These are phyloP conservation scores for Colletotrichum zoysiae DNA, from an alignment of 2,329 filamentous ascomycete genomes.

Conservation along the genomic window DNA sequence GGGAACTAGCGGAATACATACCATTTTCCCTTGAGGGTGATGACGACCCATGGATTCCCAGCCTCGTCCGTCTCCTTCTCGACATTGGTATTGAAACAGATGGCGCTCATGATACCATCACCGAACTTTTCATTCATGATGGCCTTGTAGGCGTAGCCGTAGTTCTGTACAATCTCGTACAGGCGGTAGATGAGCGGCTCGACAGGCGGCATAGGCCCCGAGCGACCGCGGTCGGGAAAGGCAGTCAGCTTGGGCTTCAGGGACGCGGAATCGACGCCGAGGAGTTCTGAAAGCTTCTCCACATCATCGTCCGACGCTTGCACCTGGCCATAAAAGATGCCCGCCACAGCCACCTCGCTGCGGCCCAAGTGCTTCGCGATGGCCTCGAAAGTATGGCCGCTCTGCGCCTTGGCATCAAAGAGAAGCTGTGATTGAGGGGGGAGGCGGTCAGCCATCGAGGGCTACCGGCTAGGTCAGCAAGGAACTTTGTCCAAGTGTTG, in stretches of 20 bases:
- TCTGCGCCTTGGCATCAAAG: slow-evolving; percentile 83
- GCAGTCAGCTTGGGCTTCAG: slow-evolving; percentile 75
- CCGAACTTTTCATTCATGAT: slow-evolving; percentile 95
- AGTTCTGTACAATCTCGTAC: slow-evolving; percentile 97
- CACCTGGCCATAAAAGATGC: slow-evolving; percentile 91
- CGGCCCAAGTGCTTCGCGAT: slow-evolving; percentile 81
- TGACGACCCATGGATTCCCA: slow-evolving; percentile 85
- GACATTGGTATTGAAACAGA: slow-evolving; percentile 89
- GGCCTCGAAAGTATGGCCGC: slow-evolving; percentile 81
- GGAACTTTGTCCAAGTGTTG: background rate
- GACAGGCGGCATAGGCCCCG: slow-evolving; percentile 84
- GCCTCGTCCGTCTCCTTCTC: slow-evolving; percentile 93
- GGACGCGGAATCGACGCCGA: slow-evolving; percentile 68
- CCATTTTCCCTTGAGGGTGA: slow-evolving; percentile 88
- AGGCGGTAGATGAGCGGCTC: slow-evolving; percentile 91
- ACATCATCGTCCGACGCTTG: slow-evolving; percentile 78
- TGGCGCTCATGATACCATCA: slow-evolving; percentile 97
- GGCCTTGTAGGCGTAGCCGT: slow-evolving; percentile 96
- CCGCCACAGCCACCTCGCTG: slow-evolving; percentile 86
- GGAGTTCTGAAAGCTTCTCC: slow-evolving; percentile 73
- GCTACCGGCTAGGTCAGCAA: slow-evolving; percentile 56
- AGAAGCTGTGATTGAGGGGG: slow-evolving; percentile 79
- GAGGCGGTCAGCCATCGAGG: slow-evolving; percentile 75
- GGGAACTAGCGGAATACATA: slow-evolving; percentile 69
- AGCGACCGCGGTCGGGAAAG: slow-evolving; percentile 84